Base-by-base conservation (phyloP, 2,329 filamentous ascomycete species). In the Scedosporium apiospermum region DNA sequence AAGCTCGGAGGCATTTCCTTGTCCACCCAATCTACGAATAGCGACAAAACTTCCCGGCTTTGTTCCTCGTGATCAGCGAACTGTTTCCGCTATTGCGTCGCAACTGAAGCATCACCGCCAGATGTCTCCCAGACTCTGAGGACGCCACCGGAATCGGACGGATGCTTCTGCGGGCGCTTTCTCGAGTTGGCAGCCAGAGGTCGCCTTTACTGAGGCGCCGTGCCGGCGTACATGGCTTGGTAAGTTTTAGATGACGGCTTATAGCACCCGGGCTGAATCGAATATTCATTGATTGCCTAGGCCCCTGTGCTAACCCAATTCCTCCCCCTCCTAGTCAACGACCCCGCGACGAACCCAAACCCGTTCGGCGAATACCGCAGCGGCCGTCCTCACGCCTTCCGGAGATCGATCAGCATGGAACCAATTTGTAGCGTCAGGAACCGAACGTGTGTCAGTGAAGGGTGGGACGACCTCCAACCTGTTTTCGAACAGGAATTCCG, bases 161-260 rank as follows among this genome's bases (percentile, higher is more conserved):
- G 46, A 61, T 61, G 60, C 60, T 61, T 34, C 27, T 38, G 30
- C 60, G 60, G 60, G 46, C n/a, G 60, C 60, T 61, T 38, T 44
- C 49, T n/a, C 21, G 60, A 26, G 21, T 41, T 26, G 27, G 49
- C n/a, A 42, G 49, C 30, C 44, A 41, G 55, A 49, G 27, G 27
- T 27, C 49, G 60, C 60, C 21, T 41, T 38, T 38, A 18, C 9
- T 61, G 49, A 41, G 30, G 49, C 18, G 34, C n/a, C 23, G 30
- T 23, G 21, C 30, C 55, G 42, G 30, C 18, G 60, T 49, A 21
- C 42, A 21, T 26, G 21, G n/a, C 9, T 21, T 57, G 30, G 60
- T 61, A 57, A 6, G 60, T 16, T 18, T 16, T 58, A 41, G 6
- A 26, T 14, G 3, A 14, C 34, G 34, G 2, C 34, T 38, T 38